Conservation (phyloP, 2,329 filamentous ascomycete genomes). For the Aspergillus sp. region DNA sequence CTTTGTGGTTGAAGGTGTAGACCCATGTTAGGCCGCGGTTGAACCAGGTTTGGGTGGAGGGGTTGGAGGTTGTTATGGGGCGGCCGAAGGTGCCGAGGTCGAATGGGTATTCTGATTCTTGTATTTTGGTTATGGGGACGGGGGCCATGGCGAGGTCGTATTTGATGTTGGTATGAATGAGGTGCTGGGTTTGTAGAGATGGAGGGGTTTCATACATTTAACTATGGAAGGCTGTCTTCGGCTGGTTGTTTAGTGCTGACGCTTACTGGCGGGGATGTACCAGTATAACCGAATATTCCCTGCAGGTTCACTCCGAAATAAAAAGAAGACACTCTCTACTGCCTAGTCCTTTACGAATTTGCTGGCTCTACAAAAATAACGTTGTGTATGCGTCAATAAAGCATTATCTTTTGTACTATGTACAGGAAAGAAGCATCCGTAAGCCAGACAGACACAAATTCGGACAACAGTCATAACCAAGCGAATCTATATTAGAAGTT, state of each 20-base stretch:
- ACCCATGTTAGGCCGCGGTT: constrained; percentile 35
- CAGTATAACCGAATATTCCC: no score
- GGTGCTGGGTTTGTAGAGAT: background rate
- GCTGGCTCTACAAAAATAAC: background rate
- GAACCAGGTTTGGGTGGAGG: constrained; percentile 34
- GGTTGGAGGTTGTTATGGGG: constrained; percentile 24
- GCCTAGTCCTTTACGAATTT: background rate
- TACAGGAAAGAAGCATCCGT: constrained; percentile 1
- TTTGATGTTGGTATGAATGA: background rate
- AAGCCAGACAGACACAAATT: background rate
- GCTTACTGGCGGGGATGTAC: background rate
- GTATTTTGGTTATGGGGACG: background rate
- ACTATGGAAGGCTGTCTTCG: background rate
- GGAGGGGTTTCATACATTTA: background rate
- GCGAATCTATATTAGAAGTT: constrained; percentile 2
- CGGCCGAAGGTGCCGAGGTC: constrained; percentile 37
- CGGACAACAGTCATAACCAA: background rate
- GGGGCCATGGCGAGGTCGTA: background rate
- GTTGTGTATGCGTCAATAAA: background rate
- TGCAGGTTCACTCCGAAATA: no score
- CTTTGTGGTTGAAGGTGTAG: constrained; percentile 42
- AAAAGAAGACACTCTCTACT: no score
- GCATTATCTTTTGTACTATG: constrained; percentile 2
- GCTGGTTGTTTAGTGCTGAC: background rate
- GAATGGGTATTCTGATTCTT: constrained; percentile 18